Conservation (phyloP, 306 rosid genomes). For the Medicago ruthenica region DNA sequence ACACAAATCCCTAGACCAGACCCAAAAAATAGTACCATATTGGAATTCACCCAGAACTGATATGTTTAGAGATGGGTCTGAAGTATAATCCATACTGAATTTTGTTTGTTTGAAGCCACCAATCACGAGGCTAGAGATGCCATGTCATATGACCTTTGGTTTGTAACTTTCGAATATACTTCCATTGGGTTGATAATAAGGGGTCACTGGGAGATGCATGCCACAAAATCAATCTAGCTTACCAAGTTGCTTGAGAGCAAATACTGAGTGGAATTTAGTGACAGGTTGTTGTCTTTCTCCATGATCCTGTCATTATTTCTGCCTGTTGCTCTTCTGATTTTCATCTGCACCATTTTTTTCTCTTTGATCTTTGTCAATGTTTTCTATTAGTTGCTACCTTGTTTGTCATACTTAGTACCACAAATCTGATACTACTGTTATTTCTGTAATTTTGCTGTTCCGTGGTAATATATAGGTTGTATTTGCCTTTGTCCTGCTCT, state of each 20-base stretch:
- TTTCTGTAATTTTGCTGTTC: background rate
- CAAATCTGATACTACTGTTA: background rate
- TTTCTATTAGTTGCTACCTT: background rate
- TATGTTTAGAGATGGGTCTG: background rate
- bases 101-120: background rate
- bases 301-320: background rate
- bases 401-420: background rate
- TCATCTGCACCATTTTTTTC: background rate
- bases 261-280: background rate
- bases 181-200: slow-evolving; percentile 3
- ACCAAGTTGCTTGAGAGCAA: slow-evolving; percentile 3
- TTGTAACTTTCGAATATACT: background rate
- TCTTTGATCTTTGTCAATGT: slow-evolving; percentile 1
- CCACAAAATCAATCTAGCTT: background rate
- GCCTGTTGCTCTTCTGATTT: background rate
- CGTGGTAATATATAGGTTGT: background rate
- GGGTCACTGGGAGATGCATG: background rate
- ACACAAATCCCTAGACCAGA: background rate
- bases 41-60: background rate
- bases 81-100: background rate
- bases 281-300: background rate
- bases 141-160: background rate
- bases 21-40: background rate
- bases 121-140: background rate
- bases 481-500: background rate